A percentile compares a stretch with the other conserved stretches of the same genome.
These are phyloP conservation scores for Rusavskia elegans DNA, from an alignment of 495 filamentous ascomycete genomes.

Conservation along the genomic window DNA sequence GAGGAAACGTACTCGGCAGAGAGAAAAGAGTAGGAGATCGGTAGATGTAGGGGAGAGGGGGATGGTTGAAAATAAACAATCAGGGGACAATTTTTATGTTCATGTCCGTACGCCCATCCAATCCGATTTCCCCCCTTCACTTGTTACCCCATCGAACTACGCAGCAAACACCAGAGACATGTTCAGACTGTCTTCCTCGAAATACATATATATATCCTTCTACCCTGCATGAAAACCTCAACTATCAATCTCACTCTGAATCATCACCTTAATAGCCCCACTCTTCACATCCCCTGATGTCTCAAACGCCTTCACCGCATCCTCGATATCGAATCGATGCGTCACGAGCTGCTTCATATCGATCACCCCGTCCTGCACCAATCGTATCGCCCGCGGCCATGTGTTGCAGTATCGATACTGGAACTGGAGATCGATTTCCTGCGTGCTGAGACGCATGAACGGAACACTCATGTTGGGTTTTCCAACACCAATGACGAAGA, in stretches of 20 bases:
- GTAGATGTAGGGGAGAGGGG: too few species aligned
- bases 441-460: conserved; percentile 62
- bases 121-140: too few species aligned
- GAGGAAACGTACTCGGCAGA: too few species aligned
- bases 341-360: conserved; percentile 58
- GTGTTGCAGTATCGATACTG: conserved; percentile 72
- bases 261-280: conserved; percentile 75
- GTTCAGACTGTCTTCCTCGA: too few species aligned
- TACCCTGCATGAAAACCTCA: not conserved
- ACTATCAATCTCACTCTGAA: conserved; percentile 24
- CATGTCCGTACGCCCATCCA: too few species aligned
- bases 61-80: too few species aligned
- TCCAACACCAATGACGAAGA: conserved; percentile 78
- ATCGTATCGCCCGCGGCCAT: conserved; percentile 63
- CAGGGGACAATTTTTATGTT: too few species aligned
- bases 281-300: conserved; percentile 39
- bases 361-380: conserved; percentile 47
- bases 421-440: conserved; percentile 68
- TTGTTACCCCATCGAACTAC: too few species aligned
- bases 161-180: too few species aligned
- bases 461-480: conserved; percentile 63
- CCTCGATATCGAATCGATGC: conserved; percentile 49
- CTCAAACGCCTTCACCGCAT: conserved; percentile 65
- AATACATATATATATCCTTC: too few species aligned
- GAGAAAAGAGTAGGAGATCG: too few species aligned